phyloP scores from a whole-genome alignment of 768 basidiomycete species.

The Hygrophoropsis aurantiaca region DNA sequence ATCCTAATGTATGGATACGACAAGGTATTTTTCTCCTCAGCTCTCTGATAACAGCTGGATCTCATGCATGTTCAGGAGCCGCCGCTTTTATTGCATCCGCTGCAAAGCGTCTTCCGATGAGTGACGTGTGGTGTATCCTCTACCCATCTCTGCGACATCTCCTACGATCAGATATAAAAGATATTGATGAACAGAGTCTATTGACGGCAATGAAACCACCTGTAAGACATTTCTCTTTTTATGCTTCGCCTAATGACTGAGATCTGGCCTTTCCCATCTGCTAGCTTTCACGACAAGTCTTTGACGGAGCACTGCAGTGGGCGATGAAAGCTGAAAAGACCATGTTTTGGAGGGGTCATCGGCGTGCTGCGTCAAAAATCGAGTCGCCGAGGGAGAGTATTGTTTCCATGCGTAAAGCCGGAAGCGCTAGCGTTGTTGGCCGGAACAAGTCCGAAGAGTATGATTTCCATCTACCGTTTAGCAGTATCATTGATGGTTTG shows the following conservation, averaged over 20 bases:
- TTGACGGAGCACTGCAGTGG: slow-evolving; percentile 86
- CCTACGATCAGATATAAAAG: slow-evolving; percentile 77
- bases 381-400: slow-evolving; percentile 77
- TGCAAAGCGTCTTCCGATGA: slow-evolving; percentile 74
- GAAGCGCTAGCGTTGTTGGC: slow-evolving; percentile 34
- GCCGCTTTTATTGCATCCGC: slow-evolving; percentile 87
- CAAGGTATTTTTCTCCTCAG: slow-evolving; percentile 57
- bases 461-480: slow-evolving; percentile 21
- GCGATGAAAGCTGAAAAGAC: slow-evolving; percentile 82
- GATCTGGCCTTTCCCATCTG: neutral
- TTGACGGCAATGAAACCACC: slow-evolving; percentile 75
- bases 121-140: slow-evolving; percentile 96
- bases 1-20: slow-evolving; percentile 94
- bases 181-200: slow-evolving; percentile 73
- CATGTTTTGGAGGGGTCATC: slow-evolving; percentile 71
- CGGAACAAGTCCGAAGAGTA: slow-evolving; percentile 77
- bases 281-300: slow-evolving; percentile 65
- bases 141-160: slow-evolving; percentile 90
- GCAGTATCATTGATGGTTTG: neutral
- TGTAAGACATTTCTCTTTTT: slow-evolving; percentile 44
- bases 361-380: slow-evolving; percentile 44
- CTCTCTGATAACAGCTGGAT: neutral
- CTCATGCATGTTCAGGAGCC: slow-evolving; percentile 52
- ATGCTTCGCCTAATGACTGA: neutral
- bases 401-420: slow-evolving; percentile 57